A percentile compares a stretch with the other conserved stretches of the same genome.
phyloP scores from a whole-genome alignment of 306 rosid genomes.

The Datisca glomerata region DNA sequence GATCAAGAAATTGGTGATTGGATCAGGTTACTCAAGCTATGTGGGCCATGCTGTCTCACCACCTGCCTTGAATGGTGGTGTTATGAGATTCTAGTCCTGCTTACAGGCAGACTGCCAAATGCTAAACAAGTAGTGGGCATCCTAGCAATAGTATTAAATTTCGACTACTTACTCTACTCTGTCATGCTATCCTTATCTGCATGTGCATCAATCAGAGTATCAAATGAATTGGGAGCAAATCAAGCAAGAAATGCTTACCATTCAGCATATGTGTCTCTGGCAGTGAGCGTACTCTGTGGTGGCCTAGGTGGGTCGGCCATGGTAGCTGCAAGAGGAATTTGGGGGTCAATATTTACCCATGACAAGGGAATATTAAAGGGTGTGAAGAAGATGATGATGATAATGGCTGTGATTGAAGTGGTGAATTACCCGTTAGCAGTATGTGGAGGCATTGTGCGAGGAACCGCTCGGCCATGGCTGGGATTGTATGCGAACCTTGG shows the following conservation, averaged over 20 bases:
- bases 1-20: slow-evolving; percentile 49
- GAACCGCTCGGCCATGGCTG: slow-evolving; percentile 66
- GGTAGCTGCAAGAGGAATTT: slow-evolving; percentile 59
- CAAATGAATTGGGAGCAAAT: slow-evolving; percentile 67
- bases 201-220: slow-evolving; percentile 53
- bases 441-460: slow-evolving; percentile 76
- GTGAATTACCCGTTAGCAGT: slow-evolving; percentile 69
- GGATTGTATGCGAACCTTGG: slow-evolving; percentile 62
- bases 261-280: slow-evolving; percentile 45
- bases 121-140: slow-evolving; percentile 51
- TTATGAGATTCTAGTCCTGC: slow-evolving; percentile 68
- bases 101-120: slow-evolving; percentile 54
- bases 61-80: slow-evolving; percentile 98
- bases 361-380: slow-evolving; percentile 37
- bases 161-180: slow-evolving; percentile 57
- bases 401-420: slow-evolving; percentile 68
- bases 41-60: slow-evolving; percentile 75
- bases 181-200: slow-evolving; percentile 66
- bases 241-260: slow-evolving; percentile 27
- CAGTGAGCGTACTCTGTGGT: slow-evolving; percentile 26
- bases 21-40: slow-evolving; percentile 50
- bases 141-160: slow-evolving; percentile 50
- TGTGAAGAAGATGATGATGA: slow-evolving; percentile 57
- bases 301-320: slow-evolving; percentile 43
- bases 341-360: slow-evolving; percentile 66